These are phyloP conservation scores for Tremellales sp. DNA, from an alignment of 1,284 basidiomycete species.

Conservation along the genomic window DNA sequence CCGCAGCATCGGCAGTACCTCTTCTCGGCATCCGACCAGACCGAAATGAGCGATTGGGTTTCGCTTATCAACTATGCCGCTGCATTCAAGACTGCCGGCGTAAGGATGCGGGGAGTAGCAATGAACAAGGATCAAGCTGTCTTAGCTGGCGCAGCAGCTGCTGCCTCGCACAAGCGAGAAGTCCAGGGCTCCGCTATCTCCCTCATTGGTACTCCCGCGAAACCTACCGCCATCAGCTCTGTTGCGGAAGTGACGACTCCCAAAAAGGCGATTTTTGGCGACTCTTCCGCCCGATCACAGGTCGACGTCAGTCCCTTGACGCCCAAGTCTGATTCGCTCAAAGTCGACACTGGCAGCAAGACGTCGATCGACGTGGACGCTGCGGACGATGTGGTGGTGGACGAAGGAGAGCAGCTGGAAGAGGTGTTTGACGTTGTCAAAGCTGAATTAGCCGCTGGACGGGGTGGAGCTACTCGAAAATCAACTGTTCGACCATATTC, in stretches of 20 bases:
- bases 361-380: constrained; percentile 32
- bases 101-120: constrained; percentile 71
- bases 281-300: background rate
- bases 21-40: constrained; percentile 67
- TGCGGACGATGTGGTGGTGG: constrained; percentile 29
- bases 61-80: constrained; percentile 90
- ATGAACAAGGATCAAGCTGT: constrained; percentile 68
- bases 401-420: constrained; percentile 52
- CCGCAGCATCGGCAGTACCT: constrained; percentile 69
- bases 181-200: constrained; percentile 3
- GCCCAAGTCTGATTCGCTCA: background rate
- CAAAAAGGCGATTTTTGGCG: constrained; percentile 20
- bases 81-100: constrained; percentile 79
- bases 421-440: constrained; percentile 81
- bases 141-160: constrained; percentile 74
- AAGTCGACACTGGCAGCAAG: background rate
- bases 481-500: background rate
- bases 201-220: background rate
- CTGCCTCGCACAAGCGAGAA: constrained; percentile 60
- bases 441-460: constrained; percentile 62
- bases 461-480: constrained; percentile 18
- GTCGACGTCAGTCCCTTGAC: background rate
- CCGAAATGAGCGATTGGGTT: constrained; percentile 88
- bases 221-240: background rate
- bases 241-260: constrained; percentile 2